Percentiles rank a stretch among this genome's conserved stretches.
phyloP scores from a whole-genome alignment of 805 yeast species.

The Candida mattraensis region DNA sequence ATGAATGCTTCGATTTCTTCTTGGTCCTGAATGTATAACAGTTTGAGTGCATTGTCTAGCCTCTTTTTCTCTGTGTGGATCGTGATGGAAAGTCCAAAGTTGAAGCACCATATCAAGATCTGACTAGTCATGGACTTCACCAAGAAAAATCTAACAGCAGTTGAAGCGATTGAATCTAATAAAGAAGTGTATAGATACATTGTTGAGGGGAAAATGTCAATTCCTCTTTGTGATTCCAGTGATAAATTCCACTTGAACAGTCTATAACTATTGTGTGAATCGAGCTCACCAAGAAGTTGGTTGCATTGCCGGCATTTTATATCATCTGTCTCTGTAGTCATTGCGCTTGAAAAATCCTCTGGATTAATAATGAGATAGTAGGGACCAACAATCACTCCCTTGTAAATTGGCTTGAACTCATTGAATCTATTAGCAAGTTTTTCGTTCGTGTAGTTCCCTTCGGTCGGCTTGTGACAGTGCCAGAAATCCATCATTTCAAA shows the following conservation, averaged over 20 bases:
- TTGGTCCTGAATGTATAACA: conserved; percentile 41
- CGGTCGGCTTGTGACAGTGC: conserved; percentile 87
- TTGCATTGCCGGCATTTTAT: conserved; percentile 41
- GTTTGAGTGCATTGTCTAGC: conserved; percentile 39
- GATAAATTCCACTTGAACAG: conserved; percentile 59
- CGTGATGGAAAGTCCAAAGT: conserved; percentile 35
- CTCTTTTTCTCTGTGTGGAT: conserved; percentile 8
- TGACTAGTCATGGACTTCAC: conserved; percentile 17
- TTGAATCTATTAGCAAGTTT: conserved; percentile 36
- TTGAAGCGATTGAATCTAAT: conserved; percentile 42
- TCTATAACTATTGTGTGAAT: conserved; percentile 34
- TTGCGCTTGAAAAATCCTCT: conserved; percentile 15
- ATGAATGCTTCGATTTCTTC: conserved; percentile 29
- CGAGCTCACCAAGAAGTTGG: conserved; percentile 40
- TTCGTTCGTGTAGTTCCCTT: conserved; percentile 19
- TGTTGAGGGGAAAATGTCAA: conserved; percentile 37
- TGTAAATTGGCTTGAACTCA: conserved; percentile 42
- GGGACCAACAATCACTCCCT: conserved; percentile 52
- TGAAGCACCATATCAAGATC: conserved; percentile 51
- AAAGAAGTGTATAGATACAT: conserved; percentile 36
- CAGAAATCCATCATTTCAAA: conserved; percentile 94
- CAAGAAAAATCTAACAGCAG: conserved; percentile 40
- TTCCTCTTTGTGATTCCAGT: conserved; percentile 31
- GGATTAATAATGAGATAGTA: conserved; percentile 49
- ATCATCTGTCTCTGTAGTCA: conserved; percentile 8